Base-by-base conservation (phyloP, 176 grass and related monocot species). In the Triticum urartu region DNA sequence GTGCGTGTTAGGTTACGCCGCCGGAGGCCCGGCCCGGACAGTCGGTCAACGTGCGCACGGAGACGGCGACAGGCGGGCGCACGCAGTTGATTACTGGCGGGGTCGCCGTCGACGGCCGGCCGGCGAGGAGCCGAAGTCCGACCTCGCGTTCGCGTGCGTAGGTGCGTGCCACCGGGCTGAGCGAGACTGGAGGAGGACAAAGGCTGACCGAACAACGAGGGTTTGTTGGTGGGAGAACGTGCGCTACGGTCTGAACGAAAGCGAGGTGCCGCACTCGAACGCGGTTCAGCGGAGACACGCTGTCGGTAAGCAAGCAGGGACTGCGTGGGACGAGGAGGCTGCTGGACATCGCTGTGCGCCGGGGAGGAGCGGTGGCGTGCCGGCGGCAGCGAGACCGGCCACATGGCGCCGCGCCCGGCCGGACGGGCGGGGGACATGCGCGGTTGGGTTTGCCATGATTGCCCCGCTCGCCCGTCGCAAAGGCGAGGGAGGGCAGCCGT, bases 351-450 rank as follows among this genome's bases (percentile, higher is more conserved):
- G 33, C 33, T 4, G 33, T 33, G 33, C 14, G 45, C 45, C 45
- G 45, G 45, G 1, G 45, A 48, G 47, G 45, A 48, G 47, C 67
- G 14, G 58, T 22, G 72, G 3, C 22, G 58, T 87, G 60, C 79
- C 50, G 79, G 86, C 17, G 72, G 86, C 22, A 12, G 45, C 5
- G 48, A 43, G 72, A 47, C 72, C 72, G 34, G 7, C 72, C 80
- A 63, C 86, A 71, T 75, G 20, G 73, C 34, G 32, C 22, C 17
- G 61, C 72, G 78, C 9, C 68, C 20, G 34, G 18, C 15, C 30
- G 26, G 85, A 2, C 1, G 33, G 43, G 0, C 21, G 59, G 66
- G 28, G 86, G 12, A 33, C 79, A 66, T 63, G 77, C 9, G 64
- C 7, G 64, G 84, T 6, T 25, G 9, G 48, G 65, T 79, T 7